Percentiles rank a stretch among this genome's conserved stretches.
These are phyloP conservation scores for Emydomyces testavorans DNA, from an alignment of 2,329 filamentous ascomycete genomes.

Conservation along the genomic window DNA sequence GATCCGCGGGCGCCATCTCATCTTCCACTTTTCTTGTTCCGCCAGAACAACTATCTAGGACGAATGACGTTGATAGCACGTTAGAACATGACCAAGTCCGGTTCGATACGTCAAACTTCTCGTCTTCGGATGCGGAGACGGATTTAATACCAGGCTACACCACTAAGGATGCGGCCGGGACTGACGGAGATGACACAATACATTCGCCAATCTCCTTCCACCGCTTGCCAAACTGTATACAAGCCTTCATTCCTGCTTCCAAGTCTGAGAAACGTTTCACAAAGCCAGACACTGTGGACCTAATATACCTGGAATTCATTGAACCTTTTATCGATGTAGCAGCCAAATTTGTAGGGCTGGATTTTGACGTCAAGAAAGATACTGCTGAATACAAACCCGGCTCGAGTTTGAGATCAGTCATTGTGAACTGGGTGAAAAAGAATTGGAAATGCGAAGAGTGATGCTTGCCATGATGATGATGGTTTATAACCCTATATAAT, in stretches of 20 bases:
- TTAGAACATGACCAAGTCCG: constrained; percentile 2
- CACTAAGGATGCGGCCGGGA: constrained; percentile 70
- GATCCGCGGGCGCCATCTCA: constrained; percentile 17
- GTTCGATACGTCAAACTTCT: constrained; percentile 10
- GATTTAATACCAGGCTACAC: constrained; percentile 64
- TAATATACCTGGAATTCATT: constrained; percentile 88
- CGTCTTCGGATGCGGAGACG: background rate
- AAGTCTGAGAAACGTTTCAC: constrained; percentile 17
- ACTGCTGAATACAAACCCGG: constrained; percentile 43
- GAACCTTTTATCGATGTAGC: constrained; percentile 69
- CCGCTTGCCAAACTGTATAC: constrained; percentile 70
- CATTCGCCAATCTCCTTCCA: constrained; percentile 67
- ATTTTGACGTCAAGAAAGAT: constrained; percentile 39
- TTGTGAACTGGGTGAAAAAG: constrained; percentile 48
- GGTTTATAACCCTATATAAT: no score
- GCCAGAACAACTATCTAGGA: constrained; percentile 34
- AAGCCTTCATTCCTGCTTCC: constrained; percentile 49
- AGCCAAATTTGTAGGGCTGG: constrained; percentile 49
- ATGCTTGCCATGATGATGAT: no score
- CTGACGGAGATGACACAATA: constrained; percentile 80
- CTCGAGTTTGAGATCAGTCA: constrained; percentile 45
- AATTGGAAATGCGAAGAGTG: constrained; percentile 39
- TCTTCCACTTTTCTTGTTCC: constrained; percentile 30
- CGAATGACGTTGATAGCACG: constrained; percentile 15
- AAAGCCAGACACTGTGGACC: constrained; percentile 60